phyloP scores from a whole-genome alignment of 768 basidiomycete species.

The Calocybe cyanea region DNA sequence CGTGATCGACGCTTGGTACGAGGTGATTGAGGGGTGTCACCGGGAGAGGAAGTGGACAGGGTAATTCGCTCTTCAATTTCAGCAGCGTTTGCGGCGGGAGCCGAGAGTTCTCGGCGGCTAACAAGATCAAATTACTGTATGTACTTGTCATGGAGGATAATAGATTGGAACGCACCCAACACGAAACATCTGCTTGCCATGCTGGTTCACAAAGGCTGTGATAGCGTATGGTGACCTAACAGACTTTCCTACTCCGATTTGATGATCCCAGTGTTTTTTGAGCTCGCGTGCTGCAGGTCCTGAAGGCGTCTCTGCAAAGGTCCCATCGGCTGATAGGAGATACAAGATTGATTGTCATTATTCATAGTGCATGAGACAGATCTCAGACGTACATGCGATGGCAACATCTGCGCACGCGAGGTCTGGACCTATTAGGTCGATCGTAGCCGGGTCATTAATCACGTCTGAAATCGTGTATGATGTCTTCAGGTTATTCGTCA shows the following conservation, averaged over 20 bases:
- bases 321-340: slow-evolving; percentile 52
- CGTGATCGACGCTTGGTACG: slow-evolving; percentile 54
- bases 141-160: slow-evolving; percentile 1
- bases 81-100: slow-evolving; percentile 51
- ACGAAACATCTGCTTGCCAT: slow-evolving; percentile 74
- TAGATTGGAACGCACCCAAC: slow-evolving; percentile 54
- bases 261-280: slow-evolving; percentile 71
- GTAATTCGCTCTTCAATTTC: slow-evolving; percentile 46
- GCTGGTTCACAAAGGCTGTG: slow-evolving; percentile 79
- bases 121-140: slow-evolving; percentile 5
- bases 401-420: slow-evolving; percentile 53
- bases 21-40: slow-evolving; percentile 35
- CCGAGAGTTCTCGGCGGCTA: slow-evolving; percentile 59
- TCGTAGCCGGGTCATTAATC: slow-evolving; percentile 26
- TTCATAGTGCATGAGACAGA: slow-evolving; percentile 7
- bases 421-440: slow-evolving; percentile 45
- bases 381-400: slow-evolving; percentile 48
- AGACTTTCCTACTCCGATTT: slow-evolving; percentile 60
- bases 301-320: slow-evolving; percentile 77
- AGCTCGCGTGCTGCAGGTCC: slow-evolving; percentile 72
- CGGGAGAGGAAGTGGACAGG: slow-evolving; percentile 27
- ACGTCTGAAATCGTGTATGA: slow-evolving; percentile 45
- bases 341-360: slow-evolving; percentile 11
- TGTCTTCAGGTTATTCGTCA: slow-evolving; percentile 35
- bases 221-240: slow-evolving; percentile 77